Evolutionary conservation across 352 stramenopile genomes (phyloP).

Genomic region (Globisporangium megalacanthum): DNA sequence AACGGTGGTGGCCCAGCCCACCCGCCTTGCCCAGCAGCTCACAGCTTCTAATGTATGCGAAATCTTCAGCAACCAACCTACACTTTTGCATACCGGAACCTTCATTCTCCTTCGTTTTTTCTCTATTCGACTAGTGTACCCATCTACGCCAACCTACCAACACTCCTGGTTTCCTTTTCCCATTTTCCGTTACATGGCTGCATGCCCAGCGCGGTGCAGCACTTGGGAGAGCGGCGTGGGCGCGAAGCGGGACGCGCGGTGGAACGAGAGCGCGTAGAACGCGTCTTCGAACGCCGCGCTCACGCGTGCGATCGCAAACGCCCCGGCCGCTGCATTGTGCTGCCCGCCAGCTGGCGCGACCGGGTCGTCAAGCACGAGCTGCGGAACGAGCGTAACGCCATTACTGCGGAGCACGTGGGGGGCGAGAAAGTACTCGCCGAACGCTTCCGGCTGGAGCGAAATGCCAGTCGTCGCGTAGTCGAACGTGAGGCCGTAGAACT

Average conservation of each 20-base stretch:
- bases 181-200: background rate
- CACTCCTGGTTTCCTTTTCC: too few relatives aligned
- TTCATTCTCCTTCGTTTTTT: background rate
- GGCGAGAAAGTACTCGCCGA: slow-evolving; percentile 71
- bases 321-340: slow-evolving; percentile 71
- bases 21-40: background rate
- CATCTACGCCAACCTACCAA: background rate
- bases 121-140: slow-evolving; percentile 4
- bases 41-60: background rate
- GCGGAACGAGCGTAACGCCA: slow-evolving; percentile 46
- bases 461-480: slow-evolving; percentile 74
- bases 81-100: background rate
- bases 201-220: slow-evolving; percentile 72
- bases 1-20: background rate
- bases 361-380: slow-evolving; percentile 81
- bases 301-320: slow-evolving; percentile 73
- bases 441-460: slow-evolving; percentile 72
- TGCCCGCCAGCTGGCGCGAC: slow-evolving; percentile 62
- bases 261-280: slow-evolving; percentile 73
- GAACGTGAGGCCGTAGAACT: slow-evolving; percentile 87
- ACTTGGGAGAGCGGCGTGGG: slow-evolving; percentile 74
- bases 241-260: slow-evolving; percentile 67
- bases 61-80: too few relatives aligned
- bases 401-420: slow-evolving; percentile 34
- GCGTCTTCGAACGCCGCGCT: slow-evolving; percentile 78